Evolutionary conservation across 345 rosid genomes (phyloP).

Genomic region (Populus pruinosa): DNA sequence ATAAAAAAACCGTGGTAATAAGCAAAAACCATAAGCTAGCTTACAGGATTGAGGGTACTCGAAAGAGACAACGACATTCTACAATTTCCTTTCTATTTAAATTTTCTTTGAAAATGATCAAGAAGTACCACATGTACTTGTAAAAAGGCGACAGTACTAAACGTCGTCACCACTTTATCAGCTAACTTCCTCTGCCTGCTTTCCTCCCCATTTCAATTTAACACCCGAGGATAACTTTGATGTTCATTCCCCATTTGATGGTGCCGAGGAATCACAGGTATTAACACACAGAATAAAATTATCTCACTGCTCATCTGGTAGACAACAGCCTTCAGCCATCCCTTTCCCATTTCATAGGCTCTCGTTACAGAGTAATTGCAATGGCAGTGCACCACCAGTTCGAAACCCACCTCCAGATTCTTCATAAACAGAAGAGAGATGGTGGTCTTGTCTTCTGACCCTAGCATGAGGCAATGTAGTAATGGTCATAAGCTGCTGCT

Average conservation of each 20-base stretch:
- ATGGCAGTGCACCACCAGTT: slow-evolving; percentile 39
- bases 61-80: no score
- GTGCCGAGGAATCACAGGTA: background rate
- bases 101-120: no score
- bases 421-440: slow-evolving; percentile 39
- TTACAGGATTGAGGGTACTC: background rate
- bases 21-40: background rate
- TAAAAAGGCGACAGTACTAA: background rate
- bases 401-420: slow-evolving; percentile 33
- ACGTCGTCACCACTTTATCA: background rate
- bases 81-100: no score
- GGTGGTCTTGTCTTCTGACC: slow-evolving; percentile 50
- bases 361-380: slow-evolving; percentile 63
- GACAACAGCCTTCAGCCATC: background rate
- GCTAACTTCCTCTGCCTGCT: background rate
- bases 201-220: background rate
- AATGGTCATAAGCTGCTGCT: slow-evolving; percentile 34
- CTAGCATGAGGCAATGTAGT: slow-evolving; percentile 32
- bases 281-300: slow-evolving; percentile 21
- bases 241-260: background rate
- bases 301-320: background rate
- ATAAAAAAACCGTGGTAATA: no score
- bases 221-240: background rate
- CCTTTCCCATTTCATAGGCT: slow-evolving; percentile 23
- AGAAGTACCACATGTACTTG: background rate